phyloP scores from a whole-genome alignment of 1,284 basidiomycete species.

The Hortiboletus rubellus region DNA sequence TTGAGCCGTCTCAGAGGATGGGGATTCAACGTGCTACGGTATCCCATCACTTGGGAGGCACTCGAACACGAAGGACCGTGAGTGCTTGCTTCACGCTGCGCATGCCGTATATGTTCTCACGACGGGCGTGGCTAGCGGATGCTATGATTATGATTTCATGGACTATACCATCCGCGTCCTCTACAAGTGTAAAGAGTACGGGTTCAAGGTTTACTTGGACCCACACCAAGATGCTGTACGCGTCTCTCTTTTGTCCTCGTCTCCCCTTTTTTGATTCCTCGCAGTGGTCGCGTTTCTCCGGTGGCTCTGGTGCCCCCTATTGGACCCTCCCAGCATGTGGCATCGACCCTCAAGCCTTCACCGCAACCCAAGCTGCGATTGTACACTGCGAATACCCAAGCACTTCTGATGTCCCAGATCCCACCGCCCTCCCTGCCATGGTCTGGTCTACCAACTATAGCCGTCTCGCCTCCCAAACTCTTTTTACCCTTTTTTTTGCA shows the following conservation, averaged over 20 bases:
- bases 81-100: conserved; percentile 41
- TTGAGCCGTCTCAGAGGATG: conserved; percentile 83
- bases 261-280: not conserved
- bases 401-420: conserved; percentile 53
- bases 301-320: conserved; percentile 93
- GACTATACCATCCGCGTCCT: conserved; percentile 89
- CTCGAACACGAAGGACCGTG: conserved; percentile 93
- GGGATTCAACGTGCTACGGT: conserved; percentile 95
- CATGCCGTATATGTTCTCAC: conserved; percentile 3
- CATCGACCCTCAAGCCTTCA: conserved; percentile 83
- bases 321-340: conserved; percentile 96
- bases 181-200: conserved; percentile 89
- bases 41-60: conserved; percentile 93
- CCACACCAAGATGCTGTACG: conserved; percentile 95
- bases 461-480: conserved; percentile 82
- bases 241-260: not conserved
- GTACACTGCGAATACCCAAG: conserved; percentile 88
- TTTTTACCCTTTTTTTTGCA: conserved; percentile 95
- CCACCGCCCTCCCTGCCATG: conserved; percentile 84
- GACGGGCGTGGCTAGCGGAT: conserved; percentile 54
- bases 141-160: conserved; percentile 91
- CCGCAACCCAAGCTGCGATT: conserved; percentile 82
- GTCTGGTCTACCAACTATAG: conserved; percentile 97
- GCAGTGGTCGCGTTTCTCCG: conserved; percentile 96
- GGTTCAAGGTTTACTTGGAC: conserved; percentile 95